Conservation (phyloP, 805 yeast species). For the Myxozyma nipponensis region DNA sequence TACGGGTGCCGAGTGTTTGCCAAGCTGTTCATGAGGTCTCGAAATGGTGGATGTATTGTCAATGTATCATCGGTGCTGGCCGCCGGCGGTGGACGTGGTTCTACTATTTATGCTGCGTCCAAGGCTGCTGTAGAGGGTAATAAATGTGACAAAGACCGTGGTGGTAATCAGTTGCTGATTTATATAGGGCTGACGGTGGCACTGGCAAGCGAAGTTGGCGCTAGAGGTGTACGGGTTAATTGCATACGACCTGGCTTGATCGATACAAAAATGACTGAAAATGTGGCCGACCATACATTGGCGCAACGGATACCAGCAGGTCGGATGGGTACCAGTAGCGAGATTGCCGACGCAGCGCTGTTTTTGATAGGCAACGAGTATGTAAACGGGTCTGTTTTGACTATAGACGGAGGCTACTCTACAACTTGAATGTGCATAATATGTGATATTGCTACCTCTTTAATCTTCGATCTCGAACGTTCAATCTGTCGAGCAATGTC, state of each 20-base stretch:
- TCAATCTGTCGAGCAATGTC: background rate
- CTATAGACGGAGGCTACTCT: conserved; percentile 28
- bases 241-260: conserved; percentile 63
- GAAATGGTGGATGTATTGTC: conserved; percentile 42
- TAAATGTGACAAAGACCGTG: background rate
- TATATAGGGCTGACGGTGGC: conserved; percentile 51
- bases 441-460: background rate
- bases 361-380: conserved; percentile 28
- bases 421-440: background rate
- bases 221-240: conserved; percentile 56
- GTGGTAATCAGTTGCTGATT: background rate
- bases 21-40: conserved; percentile 47
- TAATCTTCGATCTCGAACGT: background rate
- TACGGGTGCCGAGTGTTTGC: conserved; percentile 52
- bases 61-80: conserved; percentile 68
- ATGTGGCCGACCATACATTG: background rate
- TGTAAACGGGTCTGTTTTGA: conserved; percentile 26
- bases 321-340: conserved; percentile 21
- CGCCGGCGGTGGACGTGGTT: conserved; percentile 36
- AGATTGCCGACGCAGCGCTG: conserved; percentile 30
- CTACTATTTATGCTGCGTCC: conserved; percentile 57
- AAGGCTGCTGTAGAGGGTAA: conserved; percentile 58
- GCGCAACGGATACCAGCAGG: conserved; percentile 19
- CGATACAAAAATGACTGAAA: conserved; percentile 57
- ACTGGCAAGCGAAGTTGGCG: conserved; percentile 56